phyloP scores from a whole-genome alignment of 148 eudicot species.

The Nepenthes gracilis region DNA sequence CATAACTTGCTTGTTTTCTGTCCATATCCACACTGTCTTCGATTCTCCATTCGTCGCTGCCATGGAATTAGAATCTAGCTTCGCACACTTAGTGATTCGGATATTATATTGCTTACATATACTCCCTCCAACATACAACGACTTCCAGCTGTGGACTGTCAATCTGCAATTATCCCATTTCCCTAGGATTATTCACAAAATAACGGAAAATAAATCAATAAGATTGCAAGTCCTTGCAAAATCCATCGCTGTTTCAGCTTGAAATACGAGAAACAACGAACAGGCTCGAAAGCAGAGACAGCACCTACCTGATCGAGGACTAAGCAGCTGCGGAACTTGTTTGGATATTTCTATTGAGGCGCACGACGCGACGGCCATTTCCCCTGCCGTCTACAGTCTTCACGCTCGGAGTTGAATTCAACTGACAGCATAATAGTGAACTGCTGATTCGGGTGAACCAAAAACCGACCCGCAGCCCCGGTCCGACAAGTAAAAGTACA shows the following conservation, averaged over 20 bases:
- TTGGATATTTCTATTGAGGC: not conserved
- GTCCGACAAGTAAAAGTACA: no score
- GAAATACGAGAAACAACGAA: not conserved
- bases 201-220: not conserved
- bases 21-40: slow-evolving; percentile 89
- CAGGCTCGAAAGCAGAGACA: not conserved
- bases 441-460: no score
- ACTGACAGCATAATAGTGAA: no score
- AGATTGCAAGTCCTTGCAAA: not conserved
- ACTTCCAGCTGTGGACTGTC: not conserved
- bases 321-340: not conserved
- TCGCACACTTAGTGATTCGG: slow-evolving; percentile 15
- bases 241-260: not conserved
- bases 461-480: no score
- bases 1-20: slow-evolving; percentile 79
- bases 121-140: not conserved
- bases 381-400: no score
- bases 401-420: no score
- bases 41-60: slow-evolving; percentile 16
- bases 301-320: not conserved
- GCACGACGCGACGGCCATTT: not conserved
- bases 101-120: not conserved
- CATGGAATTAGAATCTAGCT: slow-evolving; percentile 18
- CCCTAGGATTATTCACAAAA: slow-evolving; percentile 21
- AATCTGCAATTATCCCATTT: slow-evolving; percentile 24